These are phyloP conservation scores for Phytophthora ramorum DNA, from an alignment of 352 stramenopile species.

Conservation along the genomic window DNA sequence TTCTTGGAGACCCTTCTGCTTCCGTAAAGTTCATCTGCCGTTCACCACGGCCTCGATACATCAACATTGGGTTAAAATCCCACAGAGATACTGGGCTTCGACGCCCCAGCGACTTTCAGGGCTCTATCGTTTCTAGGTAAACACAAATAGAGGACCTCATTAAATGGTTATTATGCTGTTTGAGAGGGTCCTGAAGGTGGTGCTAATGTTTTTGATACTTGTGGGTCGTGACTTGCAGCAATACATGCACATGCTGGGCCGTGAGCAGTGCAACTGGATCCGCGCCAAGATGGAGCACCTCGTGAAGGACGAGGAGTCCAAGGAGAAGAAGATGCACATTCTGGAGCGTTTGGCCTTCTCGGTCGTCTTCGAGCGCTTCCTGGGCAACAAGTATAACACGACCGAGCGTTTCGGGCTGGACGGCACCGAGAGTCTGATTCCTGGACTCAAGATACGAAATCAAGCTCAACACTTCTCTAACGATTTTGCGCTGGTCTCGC, in stretches of 20 bases:
- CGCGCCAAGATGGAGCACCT: slow-evolving; percentile 88
- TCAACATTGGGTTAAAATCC: too few relatives aligned
- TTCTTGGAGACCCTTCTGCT: too few relatives aligned
- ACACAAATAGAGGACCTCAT: too few relatives aligned
- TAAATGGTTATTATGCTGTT: not conserved
- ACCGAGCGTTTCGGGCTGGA: slow-evolving; percentile 98
- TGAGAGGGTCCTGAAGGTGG: not conserved
- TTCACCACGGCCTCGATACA: too few relatives aligned
- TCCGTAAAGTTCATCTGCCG: too few relatives aligned
- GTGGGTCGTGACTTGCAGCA: slow-evolving; percentile 69
- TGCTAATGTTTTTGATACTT: slow-evolving; percentile 6
- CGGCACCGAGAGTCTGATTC: slow-evolving; percentile 95
- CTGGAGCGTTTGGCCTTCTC: slow-evolving; percentile 97
- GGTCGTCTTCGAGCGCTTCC: slow-evolving; percentile 98
- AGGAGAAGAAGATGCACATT: slow-evolving; percentile 97
- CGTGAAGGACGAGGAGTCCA: slow-evolving; percentile 72
- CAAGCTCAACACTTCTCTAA: too few relatives aligned
- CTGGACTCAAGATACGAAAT: slow-evolving; percentile 96
- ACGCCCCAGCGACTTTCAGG: too few relatives aligned
- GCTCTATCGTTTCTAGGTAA: too few relatives aligned
- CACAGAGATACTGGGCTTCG: too few relatives aligned
- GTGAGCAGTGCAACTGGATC: slow-evolving; percentile 99
- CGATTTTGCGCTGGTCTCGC: too few relatives aligned
- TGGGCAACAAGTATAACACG: slow-evolving; percentile 99
- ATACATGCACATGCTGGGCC: slow-evolving; percentile 99